phyloP scores from a whole-genome alignment of 805 yeast species.

The Candida cerambycidarum region DNA sequence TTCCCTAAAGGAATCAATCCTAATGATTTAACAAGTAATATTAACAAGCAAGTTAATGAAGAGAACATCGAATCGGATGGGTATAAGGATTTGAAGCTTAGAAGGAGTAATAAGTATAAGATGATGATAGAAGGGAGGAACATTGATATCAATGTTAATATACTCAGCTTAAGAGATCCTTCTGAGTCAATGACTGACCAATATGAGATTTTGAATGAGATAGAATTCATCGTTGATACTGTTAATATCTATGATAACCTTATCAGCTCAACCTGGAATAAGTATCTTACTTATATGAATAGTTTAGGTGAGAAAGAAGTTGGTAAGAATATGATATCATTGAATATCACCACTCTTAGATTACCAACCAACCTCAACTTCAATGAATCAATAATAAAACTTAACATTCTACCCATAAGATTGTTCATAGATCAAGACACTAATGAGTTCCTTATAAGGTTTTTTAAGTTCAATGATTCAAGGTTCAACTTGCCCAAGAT shows the following conservation, averaged over 20 bases:
- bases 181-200: slow-evolving; percentile 25
- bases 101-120: slow-evolving; percentile 64
- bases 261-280: slow-evolving; percentile 88
- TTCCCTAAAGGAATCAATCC: slow-evolving; percentile 50
- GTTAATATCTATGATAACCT: slow-evolving; percentile 44
- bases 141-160: slow-evolving; percentile 47
- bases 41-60: slow-evolving; percentile 46
- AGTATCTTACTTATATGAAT: slow-evolving; percentile 68
- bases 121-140: slow-evolving; percentile 54
- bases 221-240: slow-evolving; percentile 35
- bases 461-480: slow-evolving; percentile 74
- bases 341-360: slow-evolving; percentile 56
- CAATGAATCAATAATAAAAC: slow-evolving; percentile 58
- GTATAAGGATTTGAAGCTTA: slow-evolving; percentile 52
- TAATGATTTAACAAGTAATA: slow-evolving; percentile 45
- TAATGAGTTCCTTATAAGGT: slow-evolving; percentile 75
- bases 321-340: slow-evolving; percentile 60
- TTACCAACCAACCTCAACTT: slow-evolving; percentile 67
- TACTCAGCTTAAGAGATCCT: slow-evolving; percentile 51
- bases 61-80: slow-evolving; percentile 18
- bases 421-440: slow-evolving; percentile 93
- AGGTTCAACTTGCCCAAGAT: slow-evolving; percentile 59
- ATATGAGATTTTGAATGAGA: slow-evolving; percentile 48
- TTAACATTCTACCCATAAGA: slow-evolving; percentile 68
- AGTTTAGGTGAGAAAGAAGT: slow-evolving; percentile 70